A percentile compares a stretch with the other conserved stretches of the same genome.
These are phyloP conservation scores for Solanum aculeatissimum DNA, from an alignment of 305 asterid species.

Conservation along the genomic window DNA sequence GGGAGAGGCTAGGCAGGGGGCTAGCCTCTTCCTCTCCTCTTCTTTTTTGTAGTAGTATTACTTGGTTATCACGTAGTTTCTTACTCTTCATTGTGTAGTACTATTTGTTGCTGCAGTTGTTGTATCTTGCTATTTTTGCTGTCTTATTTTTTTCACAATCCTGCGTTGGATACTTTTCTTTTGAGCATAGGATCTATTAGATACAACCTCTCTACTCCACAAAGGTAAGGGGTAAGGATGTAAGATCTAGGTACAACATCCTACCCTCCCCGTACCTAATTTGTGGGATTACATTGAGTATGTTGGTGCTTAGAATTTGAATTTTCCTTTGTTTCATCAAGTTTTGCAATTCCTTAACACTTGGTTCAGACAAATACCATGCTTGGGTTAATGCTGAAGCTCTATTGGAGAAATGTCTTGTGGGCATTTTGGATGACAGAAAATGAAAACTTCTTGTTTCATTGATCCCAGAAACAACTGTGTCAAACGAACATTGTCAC, in stretches of 20 bases:
- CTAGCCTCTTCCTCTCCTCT: background rate
- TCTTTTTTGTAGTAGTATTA: background rate
- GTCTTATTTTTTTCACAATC: background rate
- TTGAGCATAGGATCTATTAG: background rate
- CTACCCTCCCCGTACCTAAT: background rate
- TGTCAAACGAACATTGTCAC: background rate
- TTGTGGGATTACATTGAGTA: background rate
- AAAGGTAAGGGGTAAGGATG: background rate
- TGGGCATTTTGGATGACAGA: conserved; percentile 49
- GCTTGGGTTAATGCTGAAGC: conserved; percentile 83
- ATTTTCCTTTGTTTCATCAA: background rate
- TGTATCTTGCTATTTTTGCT: background rate
- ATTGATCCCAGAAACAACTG: background rate
- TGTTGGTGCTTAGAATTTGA: background rate
- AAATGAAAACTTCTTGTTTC: conserved; percentile 11
- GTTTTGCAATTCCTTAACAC: conserved; percentile 28
- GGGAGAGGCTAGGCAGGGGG: background rate
- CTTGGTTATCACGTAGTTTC: background rate
- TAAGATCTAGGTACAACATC: background rate
- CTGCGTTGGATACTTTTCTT: background rate
- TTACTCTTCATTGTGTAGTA: background rate
- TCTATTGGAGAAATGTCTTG: conserved; percentile 74
- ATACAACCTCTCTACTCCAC: background rate
- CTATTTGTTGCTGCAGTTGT: background rate
- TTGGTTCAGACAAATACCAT: conserved; percentile 60